These are phyloP conservation scores for Colletotrichum graminicola DNA, from an alignment of 2,329 filamentous ascomycete genomes.

Conservation along the genomic window DNA sequence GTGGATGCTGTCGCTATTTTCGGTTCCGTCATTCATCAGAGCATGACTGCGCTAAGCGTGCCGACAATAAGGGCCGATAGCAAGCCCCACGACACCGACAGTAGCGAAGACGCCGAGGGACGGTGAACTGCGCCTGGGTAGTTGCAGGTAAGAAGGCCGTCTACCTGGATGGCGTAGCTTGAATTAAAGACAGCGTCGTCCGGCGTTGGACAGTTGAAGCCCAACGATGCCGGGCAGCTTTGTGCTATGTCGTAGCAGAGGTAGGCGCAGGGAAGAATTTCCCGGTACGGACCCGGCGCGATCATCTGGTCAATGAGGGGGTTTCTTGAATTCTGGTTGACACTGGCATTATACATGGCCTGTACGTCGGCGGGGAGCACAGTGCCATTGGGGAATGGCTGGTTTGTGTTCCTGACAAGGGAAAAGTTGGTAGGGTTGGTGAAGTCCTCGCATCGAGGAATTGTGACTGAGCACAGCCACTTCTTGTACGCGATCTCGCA, in stretches of 20 bases:
- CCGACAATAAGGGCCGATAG: constrained; percentile 33
- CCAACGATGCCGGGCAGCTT: constrained; percentile 82
- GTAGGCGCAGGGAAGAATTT: constrained; percentile 88
- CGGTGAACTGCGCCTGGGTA: constrained; percentile 71
- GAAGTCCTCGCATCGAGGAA: constrained; percentile 93
- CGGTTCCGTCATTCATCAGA: constrained; percentile 1
- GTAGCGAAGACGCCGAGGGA: constrained; percentile 50
- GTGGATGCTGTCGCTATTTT: too few relatives aligned
- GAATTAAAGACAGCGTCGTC: constrained; percentile 55
- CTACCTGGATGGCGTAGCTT: constrained; percentile 57
- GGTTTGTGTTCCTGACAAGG: constrained; percentile 75
- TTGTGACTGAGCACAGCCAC: constrained; percentile 94
- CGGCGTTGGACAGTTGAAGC: constrained; percentile 77
- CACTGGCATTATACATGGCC: constrained; percentile 47
- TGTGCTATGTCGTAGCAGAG: constrained; percentile 89
- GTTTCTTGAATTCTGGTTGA: constrained; percentile 74
- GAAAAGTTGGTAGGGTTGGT: constrained; percentile 62
- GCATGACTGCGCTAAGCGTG: constrained; percentile 19
- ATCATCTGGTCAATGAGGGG: constrained; percentile 77
- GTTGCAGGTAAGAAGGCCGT: constrained; percentile 64
- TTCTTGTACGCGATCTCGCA: constrained; percentile 87
- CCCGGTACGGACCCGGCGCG: constrained; percentile 90
- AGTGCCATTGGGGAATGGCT: constrained; percentile 78
- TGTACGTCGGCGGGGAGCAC: constrained; percentile 56
- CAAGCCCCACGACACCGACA: constrained; percentile 45